A percentile compares a stretch with the other conserved stretches of the same genome.
Conservation (phyloP, 176 grass and related monocot genomes). For the Oryza australiensis region DNA sequence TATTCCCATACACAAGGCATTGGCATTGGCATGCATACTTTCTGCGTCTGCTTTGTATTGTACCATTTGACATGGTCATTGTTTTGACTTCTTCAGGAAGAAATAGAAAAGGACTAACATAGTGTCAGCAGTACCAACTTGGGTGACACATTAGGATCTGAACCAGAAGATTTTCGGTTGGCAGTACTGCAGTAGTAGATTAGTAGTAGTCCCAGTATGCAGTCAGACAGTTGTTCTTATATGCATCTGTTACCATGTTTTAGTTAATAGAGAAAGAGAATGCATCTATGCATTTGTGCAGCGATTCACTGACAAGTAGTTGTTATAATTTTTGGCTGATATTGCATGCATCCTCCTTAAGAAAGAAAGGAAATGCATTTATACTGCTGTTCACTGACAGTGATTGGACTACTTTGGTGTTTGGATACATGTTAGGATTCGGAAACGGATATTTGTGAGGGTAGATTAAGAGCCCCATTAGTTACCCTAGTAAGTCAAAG, state of each 20-base stretch:
- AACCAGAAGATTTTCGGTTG: constrained; percentile 12
- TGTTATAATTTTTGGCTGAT: background rate
- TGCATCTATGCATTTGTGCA: background rate
- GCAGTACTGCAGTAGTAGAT: background rate
- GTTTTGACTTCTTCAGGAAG: constrained; percentile 33
- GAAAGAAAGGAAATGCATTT: background rate
- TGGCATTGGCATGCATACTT: constrained; percentile 8
- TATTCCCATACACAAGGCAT: constrained; percentile 34
- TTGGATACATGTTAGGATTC: background rate
- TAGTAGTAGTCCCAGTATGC: background rate
- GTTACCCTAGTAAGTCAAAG: too few species aligned
- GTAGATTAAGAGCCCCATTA: too few species aligned
- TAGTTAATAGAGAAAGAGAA: background rate
- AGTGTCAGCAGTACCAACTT: background rate
- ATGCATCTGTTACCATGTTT: background rate
- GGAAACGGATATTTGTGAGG: background rate
- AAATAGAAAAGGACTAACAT: background rate
- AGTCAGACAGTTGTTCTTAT: background rate
- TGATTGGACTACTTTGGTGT: background rate
- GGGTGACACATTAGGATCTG: background rate
- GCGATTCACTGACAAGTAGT: background rate
- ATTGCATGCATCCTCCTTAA: background rate
- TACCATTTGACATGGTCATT: constrained; percentile 34
- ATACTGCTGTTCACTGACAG: background rate
- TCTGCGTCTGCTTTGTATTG: constrained; percentile 12